Percentiles rank a stretch among this genome's conserved stretches.
Evolutionary conservation across 192 early-diverging fungal species (phyloP).

Genomic region (Backusella macrospora): DNA sequence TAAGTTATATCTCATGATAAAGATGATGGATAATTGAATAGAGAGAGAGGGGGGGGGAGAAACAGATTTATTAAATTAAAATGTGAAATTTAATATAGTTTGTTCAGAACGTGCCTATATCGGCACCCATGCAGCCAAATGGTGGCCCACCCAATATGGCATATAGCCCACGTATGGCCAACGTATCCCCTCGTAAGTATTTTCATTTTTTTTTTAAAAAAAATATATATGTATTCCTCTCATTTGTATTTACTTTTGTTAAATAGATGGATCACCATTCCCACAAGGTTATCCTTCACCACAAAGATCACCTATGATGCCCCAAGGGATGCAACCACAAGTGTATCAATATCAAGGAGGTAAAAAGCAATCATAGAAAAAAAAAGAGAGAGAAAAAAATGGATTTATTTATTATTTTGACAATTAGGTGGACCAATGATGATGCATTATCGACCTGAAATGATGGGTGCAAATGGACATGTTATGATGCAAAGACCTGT

Average conservation of each 20-base stretch:
- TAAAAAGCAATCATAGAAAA: neutral
- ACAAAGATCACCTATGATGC: constrained; percentile 52
- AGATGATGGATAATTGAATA: neutral
- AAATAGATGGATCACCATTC: constrained; percentile 44
- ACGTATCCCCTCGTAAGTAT: constrained; percentile 47
- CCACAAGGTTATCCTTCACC: constrained; percentile 57
- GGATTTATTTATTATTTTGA: neutral
- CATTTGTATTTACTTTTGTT: neutral
- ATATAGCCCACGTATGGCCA: constrained; percentile 55
- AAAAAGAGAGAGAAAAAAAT: neutral
- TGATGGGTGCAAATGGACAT: constrained; percentile 47
- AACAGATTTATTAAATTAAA: too few species aligned
- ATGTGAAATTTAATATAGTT: constrained; percentile 22
- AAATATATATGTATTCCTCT: neutral
- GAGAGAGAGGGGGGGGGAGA: too few species aligned
- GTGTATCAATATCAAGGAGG: constrained; percentile 54
- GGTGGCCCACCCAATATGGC: constrained; percentile 35
- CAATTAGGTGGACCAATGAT: constrained; percentile 49
- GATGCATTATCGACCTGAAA: constrained; percentile 60
- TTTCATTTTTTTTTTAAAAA: neutral
- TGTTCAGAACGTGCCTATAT: constrained; percentile 43
- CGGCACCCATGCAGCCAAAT: constrained; percentile 39
- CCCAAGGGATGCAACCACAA: constrained; percentile 53
- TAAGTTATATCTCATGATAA: neutral
- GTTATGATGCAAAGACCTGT: constrained; percentile 54